Evolutionary conservation across 208 protist species (phyloP).

Genomic region (Blechomonas ayalai): DNA sequence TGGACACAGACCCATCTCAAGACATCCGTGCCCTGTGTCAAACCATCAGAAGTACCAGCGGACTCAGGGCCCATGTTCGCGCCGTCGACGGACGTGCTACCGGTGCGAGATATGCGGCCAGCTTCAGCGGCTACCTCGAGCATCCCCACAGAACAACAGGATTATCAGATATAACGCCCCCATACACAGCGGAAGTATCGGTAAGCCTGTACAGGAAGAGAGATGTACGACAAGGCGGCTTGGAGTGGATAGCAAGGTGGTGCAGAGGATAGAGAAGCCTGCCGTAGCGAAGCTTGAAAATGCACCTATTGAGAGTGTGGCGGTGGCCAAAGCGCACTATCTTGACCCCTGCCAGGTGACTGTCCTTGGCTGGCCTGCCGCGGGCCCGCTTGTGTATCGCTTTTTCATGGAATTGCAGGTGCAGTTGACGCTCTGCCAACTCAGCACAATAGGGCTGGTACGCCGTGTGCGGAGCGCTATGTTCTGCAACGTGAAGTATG

Average conservation of each 20-base stretch:
- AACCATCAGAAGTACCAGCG: too few relatives aligned
- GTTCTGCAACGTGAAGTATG: background rate
- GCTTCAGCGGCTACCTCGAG: conserved; percentile 8
- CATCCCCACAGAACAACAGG: background rate
- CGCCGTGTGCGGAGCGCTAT: background rate
- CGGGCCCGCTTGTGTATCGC: conserved; percentile 9
- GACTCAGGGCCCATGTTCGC: too few relatives aligned
- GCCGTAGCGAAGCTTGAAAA: conserved; percentile 57
- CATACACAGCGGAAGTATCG: too few relatives aligned
- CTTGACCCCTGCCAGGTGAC: conserved; percentile 53
- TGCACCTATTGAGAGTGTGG: conserved; percentile 46
- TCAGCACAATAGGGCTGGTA: conserved; percentile 1
- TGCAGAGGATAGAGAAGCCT: conserved; percentile 12
- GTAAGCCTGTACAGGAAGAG: too few relatives aligned
- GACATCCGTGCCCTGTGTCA: too few relatives aligned
- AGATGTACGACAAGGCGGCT: background rate
- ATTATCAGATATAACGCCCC: too few relatives aligned
- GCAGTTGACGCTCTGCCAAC: conserved; percentile 28
- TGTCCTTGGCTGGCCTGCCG: conserved; percentile 27
- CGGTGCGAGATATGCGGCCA: conserved; percentile 58
- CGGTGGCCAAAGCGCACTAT: conserved; percentile 49
- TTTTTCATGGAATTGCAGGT: conserved; percentile 24
- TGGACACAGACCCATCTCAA: too few relatives aligned
- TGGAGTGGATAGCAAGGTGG: conserved; percentile 21
- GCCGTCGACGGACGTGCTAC: too few relatives aligned